Evolutionary conservation across 2,329 filamentous ascomycete species (phyloP).

Genomic region (Ophiosphaerella narmari): DNA sequence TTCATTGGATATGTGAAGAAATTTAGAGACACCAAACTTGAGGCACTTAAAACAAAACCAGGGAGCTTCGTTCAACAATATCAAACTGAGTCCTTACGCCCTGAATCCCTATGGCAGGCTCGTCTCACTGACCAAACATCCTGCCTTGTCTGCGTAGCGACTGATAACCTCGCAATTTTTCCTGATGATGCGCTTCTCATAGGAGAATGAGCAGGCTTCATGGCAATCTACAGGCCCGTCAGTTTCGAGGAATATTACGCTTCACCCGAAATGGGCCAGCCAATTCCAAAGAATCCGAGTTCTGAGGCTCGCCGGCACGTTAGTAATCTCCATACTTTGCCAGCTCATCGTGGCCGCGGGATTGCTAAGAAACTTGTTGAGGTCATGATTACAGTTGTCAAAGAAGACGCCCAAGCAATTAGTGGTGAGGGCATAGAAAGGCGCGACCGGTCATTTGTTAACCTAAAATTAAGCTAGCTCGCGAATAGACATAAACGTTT

Average conservation of each 20-base stretch:
- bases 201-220: constrained; percentile 24
- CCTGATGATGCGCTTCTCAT: constrained; percentile 13
- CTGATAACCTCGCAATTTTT: not conserved
- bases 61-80: constrained; percentile 15
- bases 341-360: constrained; percentile 14
- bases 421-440: not conserved
- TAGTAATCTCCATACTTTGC: constrained; percentile 19
- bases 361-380: constrained; percentile 14
- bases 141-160: constrained; percentile 8
- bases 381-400: constrained; percentile 2
- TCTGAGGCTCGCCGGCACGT: constrained; percentile 23
- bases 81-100: constrained; percentile 12
- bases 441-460: constrained; percentile 20
- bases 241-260: constrained; percentile 18
- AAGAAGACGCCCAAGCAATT: not conserved
- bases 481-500: constrained; percentile 17
- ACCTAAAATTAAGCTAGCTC: constrained; percentile 11
- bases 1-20: constrained; percentile 15
- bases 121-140: constrained; percentile 10
- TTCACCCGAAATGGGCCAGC: constrained; percentile 8
- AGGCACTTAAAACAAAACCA: constrained; percentile 21
- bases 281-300: constrained; percentile 8
- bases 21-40: constrained; percentile 18
- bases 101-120: constrained; percentile 14
- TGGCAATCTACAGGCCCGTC: constrained; percentile 19